Conservation (phyloP, 768 basidiomycete species). For the Rhizopogon rudus region DNA sequence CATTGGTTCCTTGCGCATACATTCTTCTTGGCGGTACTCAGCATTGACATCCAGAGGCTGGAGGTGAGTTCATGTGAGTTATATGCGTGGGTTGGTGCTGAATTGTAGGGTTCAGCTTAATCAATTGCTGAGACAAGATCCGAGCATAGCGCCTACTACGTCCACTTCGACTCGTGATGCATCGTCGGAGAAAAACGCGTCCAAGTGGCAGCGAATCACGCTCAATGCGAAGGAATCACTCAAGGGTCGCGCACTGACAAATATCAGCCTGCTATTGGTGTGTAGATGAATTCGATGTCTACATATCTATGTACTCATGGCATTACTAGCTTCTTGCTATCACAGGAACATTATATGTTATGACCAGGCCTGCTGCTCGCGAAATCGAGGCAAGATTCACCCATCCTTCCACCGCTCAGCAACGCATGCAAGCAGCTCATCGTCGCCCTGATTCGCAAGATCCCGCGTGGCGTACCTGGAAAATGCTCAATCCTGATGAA, state of each 20-base stretch:
- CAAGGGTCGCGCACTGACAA: constrained; percentile 65
- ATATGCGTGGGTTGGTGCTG: constrained; percentile 3
- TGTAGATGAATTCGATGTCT: constrained; percentile 13
- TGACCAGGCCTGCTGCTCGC: constrained; percentile 49
- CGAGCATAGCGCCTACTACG: constrained; percentile 45
- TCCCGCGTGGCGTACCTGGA: constrained; percentile 71
- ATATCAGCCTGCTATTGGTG: constrained; percentile 78
- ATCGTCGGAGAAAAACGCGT: constrained; percentile 11
- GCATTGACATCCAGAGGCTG: constrained; percentile 92
- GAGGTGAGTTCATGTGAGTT: constrained; percentile 47
- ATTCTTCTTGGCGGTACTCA: constrained; percentile 91
- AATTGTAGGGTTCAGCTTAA: constrained; percentile 50
- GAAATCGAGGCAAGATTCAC: constrained; percentile 16
- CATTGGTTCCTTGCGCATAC: constrained; percentile 98
- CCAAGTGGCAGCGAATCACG: constrained; percentile 28
- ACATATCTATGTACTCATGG: constrained; percentile 2
- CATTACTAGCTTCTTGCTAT: constrained; percentile 64
- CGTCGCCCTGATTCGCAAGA: constrained; percentile 31
- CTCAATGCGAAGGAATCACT: constrained; percentile 38
- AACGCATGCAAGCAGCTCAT: constrained; percentile 29
- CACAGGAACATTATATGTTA: constrained; percentile 69
- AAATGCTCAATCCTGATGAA: constrained; percentile 64
- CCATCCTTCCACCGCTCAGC: constrained; percentile 21
- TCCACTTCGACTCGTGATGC: constrained; percentile 21
- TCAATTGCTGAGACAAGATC: constrained; percentile 76